Evolutionary conservation across 1,284 basidiomycete genomes (phyloP).

Genomic region (Stereum hirsutum): DNA sequence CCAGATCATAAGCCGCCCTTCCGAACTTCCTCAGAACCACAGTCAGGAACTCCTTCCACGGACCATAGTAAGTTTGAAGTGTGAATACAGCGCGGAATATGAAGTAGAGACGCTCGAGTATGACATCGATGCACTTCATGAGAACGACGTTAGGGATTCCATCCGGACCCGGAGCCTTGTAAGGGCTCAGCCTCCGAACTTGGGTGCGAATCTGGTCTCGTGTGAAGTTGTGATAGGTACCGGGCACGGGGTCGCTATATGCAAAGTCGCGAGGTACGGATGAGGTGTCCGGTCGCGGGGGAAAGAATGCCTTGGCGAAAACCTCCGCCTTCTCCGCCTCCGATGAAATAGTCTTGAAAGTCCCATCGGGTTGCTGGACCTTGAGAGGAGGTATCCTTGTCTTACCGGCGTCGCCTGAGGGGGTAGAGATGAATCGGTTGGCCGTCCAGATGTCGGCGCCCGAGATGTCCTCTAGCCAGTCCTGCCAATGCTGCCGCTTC

Average conservation of each 20-base stretch:
- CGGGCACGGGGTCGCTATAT: neutral
- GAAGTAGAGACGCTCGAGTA: conserved; percentile 17
- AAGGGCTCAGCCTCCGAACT: too few species aligned
- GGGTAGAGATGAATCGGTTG: conserved; percentile 17
- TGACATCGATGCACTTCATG: conserved; percentile 14
- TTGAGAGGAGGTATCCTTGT: conserved; percentile 21
- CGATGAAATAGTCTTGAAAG: neutral
- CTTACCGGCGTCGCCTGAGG: conserved; percentile 20
- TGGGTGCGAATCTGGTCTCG: too few species aligned
- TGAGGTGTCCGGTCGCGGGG: conserved; percentile 5
- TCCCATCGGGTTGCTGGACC: conserved; percentile 1
- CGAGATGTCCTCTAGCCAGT: conserved; percentile 22
- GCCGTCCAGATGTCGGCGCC: conserved; percentile 21
- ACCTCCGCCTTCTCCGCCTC: conserved; percentile 20
- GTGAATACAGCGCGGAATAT: conserved; percentile 22
- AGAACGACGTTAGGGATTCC: conserved; percentile 26
- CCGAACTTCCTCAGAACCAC: conserved; percentile 31
- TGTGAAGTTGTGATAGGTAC: too few species aligned
- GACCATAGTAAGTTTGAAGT: conserved; percentile 18
- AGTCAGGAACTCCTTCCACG: conserved; percentile 23
- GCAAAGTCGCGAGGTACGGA: neutral
- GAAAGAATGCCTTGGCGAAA: conserved; percentile 23
- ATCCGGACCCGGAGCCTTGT: conserved; percentile 28
- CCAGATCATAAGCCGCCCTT: conserved; percentile 23
- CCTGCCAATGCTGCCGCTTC: conserved; percentile 24